Evolutionary conservation across 768 basidiomycete genomes (phyloP).

Genomic region (Brasilioporus rufonigricans): DNA sequence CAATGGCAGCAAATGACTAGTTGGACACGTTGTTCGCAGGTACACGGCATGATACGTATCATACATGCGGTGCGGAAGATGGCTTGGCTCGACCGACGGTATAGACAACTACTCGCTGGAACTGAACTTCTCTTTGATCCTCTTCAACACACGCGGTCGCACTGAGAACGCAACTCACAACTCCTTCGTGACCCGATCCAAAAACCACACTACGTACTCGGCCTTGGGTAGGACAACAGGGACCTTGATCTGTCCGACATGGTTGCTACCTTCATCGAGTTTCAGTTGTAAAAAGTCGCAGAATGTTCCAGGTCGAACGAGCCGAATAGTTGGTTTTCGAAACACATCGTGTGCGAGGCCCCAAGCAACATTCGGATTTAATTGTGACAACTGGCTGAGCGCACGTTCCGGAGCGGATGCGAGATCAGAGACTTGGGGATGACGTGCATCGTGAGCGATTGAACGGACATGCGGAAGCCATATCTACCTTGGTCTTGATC

Average conservation of each 20-base stretch:
- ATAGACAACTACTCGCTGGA: no score
- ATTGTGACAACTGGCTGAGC: not conserved
- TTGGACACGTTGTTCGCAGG: no score
- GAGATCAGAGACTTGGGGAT: no score
- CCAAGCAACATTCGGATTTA: not conserved
- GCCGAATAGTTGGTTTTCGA: not conserved
- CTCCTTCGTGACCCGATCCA: not conserved
- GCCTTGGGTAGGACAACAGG: not conserved
- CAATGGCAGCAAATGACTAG: no score
- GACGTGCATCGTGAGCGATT: not conserved
- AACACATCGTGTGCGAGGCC: not conserved
- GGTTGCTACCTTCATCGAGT: not conserved
- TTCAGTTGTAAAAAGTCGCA: slow-evolving; percentile 2
- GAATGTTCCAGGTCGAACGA: not conserved
- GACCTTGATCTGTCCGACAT: not conserved
- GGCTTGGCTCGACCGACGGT: no score
- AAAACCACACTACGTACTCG: not conserved
- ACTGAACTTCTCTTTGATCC: no score
- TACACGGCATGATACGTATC: no score
- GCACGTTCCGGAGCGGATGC: not conserved
- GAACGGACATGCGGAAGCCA: not conserved
- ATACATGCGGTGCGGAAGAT: no score
- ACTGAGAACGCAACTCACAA: not conserved
- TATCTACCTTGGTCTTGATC: not conserved
- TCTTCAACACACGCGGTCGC: no score